Evolutionary conservation across 2,329 filamentous ascomycete species (phyloP).

Genomic region (Phoma herbarum): DNA sequence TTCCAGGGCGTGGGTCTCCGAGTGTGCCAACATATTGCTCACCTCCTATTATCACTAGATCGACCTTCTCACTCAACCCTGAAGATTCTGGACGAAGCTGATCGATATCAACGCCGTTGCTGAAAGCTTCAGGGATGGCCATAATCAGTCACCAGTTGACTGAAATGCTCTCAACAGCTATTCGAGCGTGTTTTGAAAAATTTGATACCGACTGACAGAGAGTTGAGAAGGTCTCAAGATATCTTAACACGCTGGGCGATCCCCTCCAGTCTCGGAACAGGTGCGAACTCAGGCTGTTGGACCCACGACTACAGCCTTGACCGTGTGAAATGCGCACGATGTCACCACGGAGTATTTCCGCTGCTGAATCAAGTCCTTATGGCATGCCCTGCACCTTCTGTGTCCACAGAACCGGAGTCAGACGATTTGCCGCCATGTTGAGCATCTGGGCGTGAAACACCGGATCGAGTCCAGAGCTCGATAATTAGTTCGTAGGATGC

Average conservation of each 20-base stretch:
- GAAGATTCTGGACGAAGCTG: not conserved
- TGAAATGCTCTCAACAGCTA: not conserved
- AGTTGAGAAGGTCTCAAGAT: not conserved
- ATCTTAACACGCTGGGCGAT: not conserved
- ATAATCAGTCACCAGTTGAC: not conserved
- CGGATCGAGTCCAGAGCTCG: not conserved
- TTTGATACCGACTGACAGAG: not conserved
- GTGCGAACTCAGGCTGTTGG: not conserved
- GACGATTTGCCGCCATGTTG: not conserved
- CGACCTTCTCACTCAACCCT: not conserved
- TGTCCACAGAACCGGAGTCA: too few relatives aligned
- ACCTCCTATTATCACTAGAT: not conserved
- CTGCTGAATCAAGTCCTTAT: not conserved
- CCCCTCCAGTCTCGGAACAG: not conserved
- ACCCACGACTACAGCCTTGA: not conserved
- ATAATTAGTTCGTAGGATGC: not conserved
- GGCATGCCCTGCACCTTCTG: too few relatives aligned
- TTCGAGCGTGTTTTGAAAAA: not conserved
- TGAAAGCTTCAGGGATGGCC: not conserved
- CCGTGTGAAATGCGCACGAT: not conserved
- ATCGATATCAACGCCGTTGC: not conserved
- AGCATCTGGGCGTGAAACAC: not conserved
- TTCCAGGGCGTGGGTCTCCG: not conserved
- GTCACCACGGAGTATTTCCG: not conserved
- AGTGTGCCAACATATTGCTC: not conserved